phyloP scores from a whole-genome alignment of 1,284 basidiomycete genomes.

The Naganishia cerealis region DNA sequence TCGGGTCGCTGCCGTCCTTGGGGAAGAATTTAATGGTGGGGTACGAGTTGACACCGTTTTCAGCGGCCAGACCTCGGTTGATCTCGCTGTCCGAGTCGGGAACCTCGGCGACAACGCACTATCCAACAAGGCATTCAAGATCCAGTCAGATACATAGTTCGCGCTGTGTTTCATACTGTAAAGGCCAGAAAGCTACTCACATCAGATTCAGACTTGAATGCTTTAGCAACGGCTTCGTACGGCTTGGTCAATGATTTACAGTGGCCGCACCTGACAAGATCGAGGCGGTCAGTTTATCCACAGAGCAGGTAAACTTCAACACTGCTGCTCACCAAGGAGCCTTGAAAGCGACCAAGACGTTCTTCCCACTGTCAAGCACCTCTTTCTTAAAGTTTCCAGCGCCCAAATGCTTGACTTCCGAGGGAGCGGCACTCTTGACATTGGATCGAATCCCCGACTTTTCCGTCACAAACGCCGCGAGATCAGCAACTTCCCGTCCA shows the following conservation, averaged over 20 bases:
- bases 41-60: constrained; percentile 72
- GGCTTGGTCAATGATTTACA: constrained; percentile 71
- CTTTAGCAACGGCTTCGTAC: constrained; percentile 79
- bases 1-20: constrained; percentile 62
- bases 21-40: constrained; percentile 96
- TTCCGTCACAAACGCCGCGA: constrained; percentile 69
- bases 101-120: constrained; percentile 85
- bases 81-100: constrained; percentile 75
- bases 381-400: constrained; percentile 72
- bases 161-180: constrained; percentile 19
- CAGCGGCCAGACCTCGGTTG: constrained; percentile 72
- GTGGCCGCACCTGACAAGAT: constrained; percentile 60
- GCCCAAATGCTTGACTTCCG: constrained; percentile 70
- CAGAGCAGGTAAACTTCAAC: not conserved
- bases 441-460: constrained; percentile 79
- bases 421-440: constrained; percentile 79
- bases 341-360: constrained; percentile 88
- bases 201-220: constrained; percentile 73
- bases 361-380: constrained; percentile 70
- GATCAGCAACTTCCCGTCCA: constrained; percentile 75
- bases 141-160: constrained; percentile 3
- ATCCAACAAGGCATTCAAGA: not conserved
- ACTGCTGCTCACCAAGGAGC: constrained; percentile 59
- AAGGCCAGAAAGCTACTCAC: constrained; percentile 55
- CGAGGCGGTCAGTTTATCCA: not conserved